A percentile compares a stretch with the other conserved stretches of the same genome.
Evolutionary conservation across 2,329 filamentous ascomycete genomes (phyloP).

Genomic region (Stemphylium lycopersici): DNA sequence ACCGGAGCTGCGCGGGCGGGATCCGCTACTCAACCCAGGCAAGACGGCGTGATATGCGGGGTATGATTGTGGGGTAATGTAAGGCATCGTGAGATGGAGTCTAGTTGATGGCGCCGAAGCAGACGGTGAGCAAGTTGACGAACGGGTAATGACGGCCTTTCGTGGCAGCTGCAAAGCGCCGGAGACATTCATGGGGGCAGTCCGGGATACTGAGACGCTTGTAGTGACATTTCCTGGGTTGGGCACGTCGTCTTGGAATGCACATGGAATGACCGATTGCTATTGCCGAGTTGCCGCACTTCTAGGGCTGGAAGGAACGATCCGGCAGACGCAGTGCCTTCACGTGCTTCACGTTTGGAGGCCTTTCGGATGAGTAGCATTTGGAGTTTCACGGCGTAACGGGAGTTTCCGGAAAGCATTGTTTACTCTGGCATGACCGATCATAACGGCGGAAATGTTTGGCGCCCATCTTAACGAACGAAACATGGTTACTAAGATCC

Average conservation of each 20-base stretch:
- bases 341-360: not conserved
- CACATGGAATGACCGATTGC: not conserved
- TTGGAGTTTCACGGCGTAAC: not conserved
- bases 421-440: not conserved
- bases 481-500: constrained; percentile 6
- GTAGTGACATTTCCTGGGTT: not conserved
- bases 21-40: not conserved
- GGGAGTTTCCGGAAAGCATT: not conserved
- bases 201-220: not conserved
- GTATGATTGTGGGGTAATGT: not conserved
- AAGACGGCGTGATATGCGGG: not conserved
- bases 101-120: not conserved
- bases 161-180: not conserved
- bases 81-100: not conserved
- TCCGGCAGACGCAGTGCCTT: not conserved
- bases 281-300: not conserved
- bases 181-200: not conserved
- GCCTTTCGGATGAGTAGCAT: too few species aligned
- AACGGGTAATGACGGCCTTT: not conserved
- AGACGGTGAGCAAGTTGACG: not conserved
- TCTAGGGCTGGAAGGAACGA: not conserved
- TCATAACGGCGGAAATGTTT: not conserved
- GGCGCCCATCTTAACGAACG: constrained; percentile 1
- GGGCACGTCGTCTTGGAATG: not conserved
- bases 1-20: not conserved